These are phyloP conservation scores for Penicillium griseofulvum DNA, from an alignment of 2,329 filamentous ascomycete genomes.

Conservation along the genomic window DNA sequence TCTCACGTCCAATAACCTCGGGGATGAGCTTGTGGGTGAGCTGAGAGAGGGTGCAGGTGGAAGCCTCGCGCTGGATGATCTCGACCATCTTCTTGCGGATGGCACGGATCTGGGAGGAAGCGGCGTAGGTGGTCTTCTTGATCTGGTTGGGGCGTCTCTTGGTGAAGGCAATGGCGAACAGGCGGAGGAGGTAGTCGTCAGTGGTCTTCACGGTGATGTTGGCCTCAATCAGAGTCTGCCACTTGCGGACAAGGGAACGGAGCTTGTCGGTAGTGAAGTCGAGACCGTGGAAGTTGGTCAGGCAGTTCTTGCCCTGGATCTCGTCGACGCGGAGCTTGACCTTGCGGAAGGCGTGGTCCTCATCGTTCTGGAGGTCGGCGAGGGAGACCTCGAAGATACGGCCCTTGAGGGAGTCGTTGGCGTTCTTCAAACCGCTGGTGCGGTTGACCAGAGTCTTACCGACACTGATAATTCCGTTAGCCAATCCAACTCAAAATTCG, in stretches of 20 bases:
- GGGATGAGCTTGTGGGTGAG: slow-evolving; percentile 98
- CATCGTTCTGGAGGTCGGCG: slow-evolving; percentile 98
- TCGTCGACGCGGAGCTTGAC: slow-evolving; percentile 98
- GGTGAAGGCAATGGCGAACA: slow-evolving; percentile 99
- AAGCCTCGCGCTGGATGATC: slow-evolving; percentile 95
- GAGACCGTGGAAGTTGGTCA: slow-evolving; percentile 99
- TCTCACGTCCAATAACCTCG: slow-evolving; percentile 98
- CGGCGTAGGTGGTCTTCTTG: slow-evolving; percentile 99
- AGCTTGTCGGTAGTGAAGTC: slow-evolving; percentile 99
- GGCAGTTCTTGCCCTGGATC: slow-evolving; percentile 99
- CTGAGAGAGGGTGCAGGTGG: slow-evolving; percentile 90
- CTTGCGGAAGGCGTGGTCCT: slow-evolving; percentile 99
- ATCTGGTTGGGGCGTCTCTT: slow-evolving; percentile 99
- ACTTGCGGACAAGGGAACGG: slow-evolving; percentile 97
- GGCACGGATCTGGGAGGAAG: slow-evolving; percentile 91
- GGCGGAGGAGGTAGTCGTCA: slow-evolving; percentile 98
- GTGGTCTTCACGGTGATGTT: slow-evolving; percentile 99
- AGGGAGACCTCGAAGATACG: slow-evolving; percentile 98
- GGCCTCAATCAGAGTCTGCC: slow-evolving; percentile 98
- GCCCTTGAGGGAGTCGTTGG: slow-evolving; percentile 98
- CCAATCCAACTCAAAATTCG: slow-evolving; percentile 3
- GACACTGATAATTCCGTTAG: slow-evolving; percentile 63
- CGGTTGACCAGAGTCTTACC: slow-evolving; percentile 99
- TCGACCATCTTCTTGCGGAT: slow-evolving; percentile 99
- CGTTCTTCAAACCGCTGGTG: slow-evolving; percentile 99